Base-by-base conservation (phyloP, 1,139 yeast species). In the Scheffersomyces segobiensis region DNA sequence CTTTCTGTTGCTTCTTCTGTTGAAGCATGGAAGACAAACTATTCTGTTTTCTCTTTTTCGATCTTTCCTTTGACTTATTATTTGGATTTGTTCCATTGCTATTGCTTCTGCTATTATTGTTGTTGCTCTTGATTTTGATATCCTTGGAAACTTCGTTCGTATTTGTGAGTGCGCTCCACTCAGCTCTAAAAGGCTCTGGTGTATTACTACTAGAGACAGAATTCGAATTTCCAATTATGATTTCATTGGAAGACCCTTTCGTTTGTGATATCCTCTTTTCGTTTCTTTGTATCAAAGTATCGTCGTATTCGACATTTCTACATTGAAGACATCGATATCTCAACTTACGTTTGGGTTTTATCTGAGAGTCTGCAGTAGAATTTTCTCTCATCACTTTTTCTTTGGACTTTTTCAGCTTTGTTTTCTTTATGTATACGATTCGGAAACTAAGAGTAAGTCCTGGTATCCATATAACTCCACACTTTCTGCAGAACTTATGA, bases 381-480 rank as follows among this genome's bases (percentile, higher is more conserved):
- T 46, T 53, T 24, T 3, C 22, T 21, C 20, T 32, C 5, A 14
- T n/a, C 10, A 24, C 14, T 7, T 22, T 18, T 18, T 53, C 52
- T 46, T 53, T 58, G 17, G 56, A 57, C 53, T 61, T 64, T 17
- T 55, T 54, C 5, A 53, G 57, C 54, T 63, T 66, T 53, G 57
- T 46, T 55, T 57, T 53, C 60, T 63, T 57, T 65, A 55, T 26
- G 64, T 67, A 66, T 46, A 65, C 56, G 2, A 75, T 65, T 32
- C 74, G 64, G 67, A 71, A 67, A 10, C 68, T 58, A 26, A 78
- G 67, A 26, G 80, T 85, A 22, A 80, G 58, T 0, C 86, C 86
- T 0, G 87, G 83, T 1, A 86, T 71, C 54, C 74, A 71, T 3
- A 82, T 64, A 5, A 71, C 64, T 2, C 84, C 83, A 67, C 90